A percentile compares a stretch with the other conserved stretches of the same genome.
phyloP scores from a whole-genome alignment of 768 basidiomycete species.

The Amanita rubescens region DNA sequence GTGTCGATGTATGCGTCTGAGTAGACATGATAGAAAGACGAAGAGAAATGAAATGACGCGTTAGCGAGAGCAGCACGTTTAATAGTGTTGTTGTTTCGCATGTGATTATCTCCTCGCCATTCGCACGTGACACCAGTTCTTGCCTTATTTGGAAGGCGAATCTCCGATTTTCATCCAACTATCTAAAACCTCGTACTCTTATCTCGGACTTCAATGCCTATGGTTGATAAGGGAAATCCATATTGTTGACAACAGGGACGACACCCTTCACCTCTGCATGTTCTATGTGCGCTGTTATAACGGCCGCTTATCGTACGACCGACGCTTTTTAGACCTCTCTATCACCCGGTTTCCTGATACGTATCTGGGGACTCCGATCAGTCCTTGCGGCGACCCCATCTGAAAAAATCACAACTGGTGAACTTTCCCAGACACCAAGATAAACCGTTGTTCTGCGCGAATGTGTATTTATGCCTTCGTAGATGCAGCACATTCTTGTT shows the following conservation, averaged over 20 bases:
- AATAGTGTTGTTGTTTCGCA: conserved; percentile 6
- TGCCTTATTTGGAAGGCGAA: not conserved
- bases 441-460: too few relatives aligned
- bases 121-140: conserved; percentile 4
- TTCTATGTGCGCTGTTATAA: too few relatives aligned
- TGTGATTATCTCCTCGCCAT: conserved; percentile 3
- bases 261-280: too few relatives aligned
- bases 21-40: conserved; percentile 10
- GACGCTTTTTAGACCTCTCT: too few relatives aligned
- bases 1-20: conserved; percentile 15
- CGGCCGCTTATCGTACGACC: not conserved
- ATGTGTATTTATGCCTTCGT: too few relatives aligned
- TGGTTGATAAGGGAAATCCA: not conserved
- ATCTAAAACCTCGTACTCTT: not conserved
- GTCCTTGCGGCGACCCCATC: too few relatives aligned
- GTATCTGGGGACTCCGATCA: too few relatives aligned
- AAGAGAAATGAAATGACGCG: not conserved
- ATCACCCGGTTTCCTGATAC: too few relatives aligned
- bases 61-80: not conserved
- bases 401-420: too few relatives aligned
- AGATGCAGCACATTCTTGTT: too few relatives aligned
- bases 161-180: not conserved
- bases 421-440: too few relatives aligned
- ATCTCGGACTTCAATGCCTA: not conserved
- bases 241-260: not conserved